Base-by-base conservation (phyloP, 495 filamentous ascomycete genomes). In the Trichoderma orchidacearum region DNA sequence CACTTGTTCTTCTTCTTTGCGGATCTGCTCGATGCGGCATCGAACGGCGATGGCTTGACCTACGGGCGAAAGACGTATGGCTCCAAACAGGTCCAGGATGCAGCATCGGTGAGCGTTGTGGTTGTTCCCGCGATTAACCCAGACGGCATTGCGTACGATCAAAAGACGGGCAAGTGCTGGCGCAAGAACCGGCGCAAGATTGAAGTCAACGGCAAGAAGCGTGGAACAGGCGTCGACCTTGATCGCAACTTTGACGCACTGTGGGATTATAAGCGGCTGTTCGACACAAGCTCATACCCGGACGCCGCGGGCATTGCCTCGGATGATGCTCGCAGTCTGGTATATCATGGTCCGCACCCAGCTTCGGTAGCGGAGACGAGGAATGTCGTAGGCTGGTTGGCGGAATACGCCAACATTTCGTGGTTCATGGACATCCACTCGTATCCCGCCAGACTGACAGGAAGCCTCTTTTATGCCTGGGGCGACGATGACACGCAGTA, bases 341-440 rank as follows among this genome's bases (percentile, higher is more conserved):
- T 58, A 12, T 72, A 62, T 59, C 62, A 66, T 55, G 70, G 69
- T 17, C 62, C 66, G 12, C 60, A 56, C 1, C 55, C 69, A 21
- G 63, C 65, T 35, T 71, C 70, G 0, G 70, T 71, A 62, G 62
- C 69, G 18, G 70, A 73, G 62, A 66, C 69, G 17, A 58, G 63
- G 58, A 66, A 64, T 59, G 56, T 68, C 35, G 63, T 61, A 27
- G 72, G 61, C 48, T 56, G 68, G n/a, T 64, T 72, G 53, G 69
- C 70, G 55, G 59, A 60, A 51, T 73, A 67, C 59, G 36, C 60
- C 36, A 69, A 70, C 30, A 64, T 75, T 28, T 50, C 67, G 12
- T 74, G 71, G 71, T 72, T 70, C 59, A 59, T 74, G 15, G 72
- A 75, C 60, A 56, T 74, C 13, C 72, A 75, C 62, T 73, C 71